These are phyloP conservation scores for Beauveria medogensis DNA, from an alignment of 2,329 filamentous ascomycete genomes.

Conservation along the genomic window DNA sequence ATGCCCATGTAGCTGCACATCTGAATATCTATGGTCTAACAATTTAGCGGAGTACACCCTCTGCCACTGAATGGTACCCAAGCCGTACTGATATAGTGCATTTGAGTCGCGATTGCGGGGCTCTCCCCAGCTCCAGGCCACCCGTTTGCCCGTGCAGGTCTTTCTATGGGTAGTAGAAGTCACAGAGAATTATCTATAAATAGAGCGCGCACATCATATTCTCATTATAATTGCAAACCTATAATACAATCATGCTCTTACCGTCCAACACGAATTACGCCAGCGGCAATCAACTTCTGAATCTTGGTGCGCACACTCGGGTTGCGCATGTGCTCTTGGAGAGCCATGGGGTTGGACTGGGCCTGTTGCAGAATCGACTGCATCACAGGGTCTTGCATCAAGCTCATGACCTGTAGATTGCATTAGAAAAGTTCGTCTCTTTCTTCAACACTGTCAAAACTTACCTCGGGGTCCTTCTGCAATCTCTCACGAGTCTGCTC, in stretches of 20 bases:
- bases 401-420: slow-evolving; percentile 61
- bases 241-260: slow-evolving; percentile 10
- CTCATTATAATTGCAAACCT: slow-evolving; percentile 10
- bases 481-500: slow-evolving; percentile 90
- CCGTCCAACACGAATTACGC: slow-evolving; percentile 72
- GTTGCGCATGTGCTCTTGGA: slow-evolving; percentile 98
- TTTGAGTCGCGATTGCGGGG: neutral
- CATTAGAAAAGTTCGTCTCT: slow-evolving; percentile 19
- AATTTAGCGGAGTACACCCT: too few species aligned
- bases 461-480: slow-evolving; percentile 81
- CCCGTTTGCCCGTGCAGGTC: too few species aligned
- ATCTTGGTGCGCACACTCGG: slow-evolving; percentile 77
- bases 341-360: slow-evolving; percentile 81
- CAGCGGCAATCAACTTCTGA: slow-evolving; percentile 87
- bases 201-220: slow-evolving; percentile 2
- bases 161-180: neutral
- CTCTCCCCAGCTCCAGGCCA: neutral
- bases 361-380: slow-evolving; percentile 95
- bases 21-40: too few species aligned
- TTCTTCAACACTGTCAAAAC: slow-evolving; percentile 23
- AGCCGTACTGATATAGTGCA: neutral
- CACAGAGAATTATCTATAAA: neutral
- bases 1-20: too few species aligned
- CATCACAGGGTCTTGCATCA: slow-evolving; percentile 96
- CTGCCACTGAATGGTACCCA: too few species aligned